Evolutionary conservation across 2,329 filamentous ascomycete genomes (phyloP), one percentile per base, ranked within the genome.

Genomic region (Colletotrichum godetiae): DNA sequence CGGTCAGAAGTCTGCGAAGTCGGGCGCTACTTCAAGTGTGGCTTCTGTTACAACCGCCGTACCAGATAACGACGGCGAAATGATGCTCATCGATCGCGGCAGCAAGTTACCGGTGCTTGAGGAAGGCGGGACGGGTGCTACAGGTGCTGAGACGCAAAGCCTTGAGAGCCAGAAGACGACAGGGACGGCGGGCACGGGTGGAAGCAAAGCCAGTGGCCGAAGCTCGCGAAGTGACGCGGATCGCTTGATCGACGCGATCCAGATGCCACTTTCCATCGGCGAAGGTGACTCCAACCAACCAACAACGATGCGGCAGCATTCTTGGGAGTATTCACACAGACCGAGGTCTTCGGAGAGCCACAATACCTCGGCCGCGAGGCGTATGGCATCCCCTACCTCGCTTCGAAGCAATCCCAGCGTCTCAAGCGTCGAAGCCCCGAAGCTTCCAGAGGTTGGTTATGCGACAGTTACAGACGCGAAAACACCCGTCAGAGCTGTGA

Each of bases 181-280:
- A 2, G 78, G 73, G 46, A 84, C 84, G 33, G 77, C 77, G 2
- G 78, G 73, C 22, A 89, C 86, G 60, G 72, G 81, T 31, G 81
- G 75, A 27, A 88, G 87, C 68, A 75, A 80, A 27, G 81, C 74
- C 49, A 88, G 86, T 60, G 79, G 76, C n/a, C 82, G 75, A 2
- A 92, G 91, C 75, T 87, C 83, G 19, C 83, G 80, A 52, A 90
- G 91, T 75, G 91, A 94, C 76, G 91, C 92, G 0, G 92, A 94
- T 73, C 86, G 92, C 33, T 83, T 95, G 13, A 94, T 94, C 29
- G 89, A 94, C 78, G 92, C 92, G 2, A 93, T 95, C 3, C 89
- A 92, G 77, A 91, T 89, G 12, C 89, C 92, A 0, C 81, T 90
- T 1, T 79, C 82, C 2, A 76, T 87, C 7, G 76, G 71, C 24